Base-by-base conservation (phyloP, 2,329 filamentous ascomycete genomes). In the Onygenales sp. region DNA sequence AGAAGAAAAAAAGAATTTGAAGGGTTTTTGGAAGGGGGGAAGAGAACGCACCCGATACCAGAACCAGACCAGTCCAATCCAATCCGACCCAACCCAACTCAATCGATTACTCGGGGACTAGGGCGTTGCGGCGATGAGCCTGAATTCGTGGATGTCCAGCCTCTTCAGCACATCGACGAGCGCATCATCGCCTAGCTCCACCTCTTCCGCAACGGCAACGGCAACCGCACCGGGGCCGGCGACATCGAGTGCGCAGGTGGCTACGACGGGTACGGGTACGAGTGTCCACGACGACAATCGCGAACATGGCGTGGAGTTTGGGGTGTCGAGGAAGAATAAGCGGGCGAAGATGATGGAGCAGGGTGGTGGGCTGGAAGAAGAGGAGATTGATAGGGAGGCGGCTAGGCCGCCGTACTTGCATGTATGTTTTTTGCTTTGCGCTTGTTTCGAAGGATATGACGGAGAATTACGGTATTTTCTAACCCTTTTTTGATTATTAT, bases 61-160 rank as follows among this genome's bases (percentile, higher is more conserved):
- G 5, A 27, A 27, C 21, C 21, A 27, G 8, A 21, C 6, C 2
- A 45, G 7, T 3, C 5, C 5, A 33, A 13, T 5, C n/a, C 7
- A 49, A 21, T 13, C 38, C 17, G 17, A 17, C 43, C 6, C 2
- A 45, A n/a, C 3, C 5, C 5, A 33, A 13, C 21, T 27, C 7
- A 49, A 21, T 13, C 38, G 6, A 41, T 14, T 41, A 41, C 13
- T 5, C 3, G 13, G n/a, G 11, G 33, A 39, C 44, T 31, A 13
- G 43, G 45, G n/a, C 9, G 21, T 63, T 45, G 66, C 0, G 78
- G 76, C 72, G 72, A 82, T 81, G 79, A 81, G 78, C 74, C 70
- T 80, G 70, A 74, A 75, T 67, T 79, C 78, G 66, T 73, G 74
- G 60, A 69, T 81, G 63, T 69, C 73, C 64, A 74, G 71, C 66